A percentile compares a stretch with the other conserved stretches of the same genome.
phyloP scores from a whole-genome alignment of 1,139 yeast species.

The Suzukiozyma palmioleophila region DNA sequence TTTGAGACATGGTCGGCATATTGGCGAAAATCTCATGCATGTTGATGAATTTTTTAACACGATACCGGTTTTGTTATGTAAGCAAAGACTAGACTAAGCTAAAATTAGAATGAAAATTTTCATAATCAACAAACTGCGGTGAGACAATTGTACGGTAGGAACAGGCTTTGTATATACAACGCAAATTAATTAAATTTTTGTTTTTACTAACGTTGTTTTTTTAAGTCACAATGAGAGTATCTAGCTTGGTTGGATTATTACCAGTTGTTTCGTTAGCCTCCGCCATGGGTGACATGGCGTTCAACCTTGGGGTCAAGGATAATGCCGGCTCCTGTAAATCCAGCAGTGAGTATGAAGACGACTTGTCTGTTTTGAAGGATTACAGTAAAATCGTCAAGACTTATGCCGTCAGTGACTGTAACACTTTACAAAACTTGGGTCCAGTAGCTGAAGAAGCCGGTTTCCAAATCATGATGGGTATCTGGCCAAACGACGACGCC shows the following conservation, averaged over 20 bases:
- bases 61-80: too few relatives aligned
- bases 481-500: conserved; percentile 84
- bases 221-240: neutral
- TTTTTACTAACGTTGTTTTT: neutral
- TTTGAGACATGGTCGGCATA: too few relatives aligned
- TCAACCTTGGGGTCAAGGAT: conserved; percentile 79
- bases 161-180: neutral
- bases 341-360: conserved; percentile 60
- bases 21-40: too few relatives aligned
- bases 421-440: conserved; percentile 74
- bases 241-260: neutral
- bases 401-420: conserved; percentile 84
- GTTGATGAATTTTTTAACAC: too few relatives aligned
- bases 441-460: conserved; percentile 81
- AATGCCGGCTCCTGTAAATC: conserved; percentile 68
- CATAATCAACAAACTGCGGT: neutral
- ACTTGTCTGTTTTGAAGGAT: conserved; percentile 51
- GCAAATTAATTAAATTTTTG: neutral
- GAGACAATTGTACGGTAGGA: neutral
- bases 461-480: conserved; percentile 71
- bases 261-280: conserved; percentile 20
- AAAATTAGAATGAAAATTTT: too few relatives aligned
- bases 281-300: conserved; percentile 54
- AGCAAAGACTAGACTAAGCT: too few relatives aligned
- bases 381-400: conserved; percentile 68